Conservation (phyloP, 257 asterid species). For the Solanum gandarillasii region DNA sequence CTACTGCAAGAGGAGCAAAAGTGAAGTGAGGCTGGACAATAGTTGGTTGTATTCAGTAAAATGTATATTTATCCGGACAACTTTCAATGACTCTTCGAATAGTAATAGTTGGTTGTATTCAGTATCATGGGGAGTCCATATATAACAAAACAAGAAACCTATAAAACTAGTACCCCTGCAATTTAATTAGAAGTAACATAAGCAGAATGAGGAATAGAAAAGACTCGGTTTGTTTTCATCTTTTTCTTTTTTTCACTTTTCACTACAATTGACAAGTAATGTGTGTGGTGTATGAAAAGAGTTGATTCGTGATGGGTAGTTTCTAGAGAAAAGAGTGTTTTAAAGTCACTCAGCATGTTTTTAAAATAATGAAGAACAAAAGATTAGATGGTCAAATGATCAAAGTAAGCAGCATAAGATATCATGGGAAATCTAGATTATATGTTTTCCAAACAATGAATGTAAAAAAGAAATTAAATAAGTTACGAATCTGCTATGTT, state of each 20-base stretch:
- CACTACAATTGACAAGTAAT: neutral
- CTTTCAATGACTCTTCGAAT: neutral
- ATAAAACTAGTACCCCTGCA: neutral
- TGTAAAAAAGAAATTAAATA: neutral
- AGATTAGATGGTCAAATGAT: neutral
- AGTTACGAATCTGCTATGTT: neutral
- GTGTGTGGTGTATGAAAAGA: neutral
- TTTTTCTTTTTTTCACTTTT: neutral
- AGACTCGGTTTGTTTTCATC: neutral
- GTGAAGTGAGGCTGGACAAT: neutral
- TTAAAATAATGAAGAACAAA: neutral
- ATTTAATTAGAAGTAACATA: neutral
- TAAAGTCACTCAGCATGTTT: neutral
- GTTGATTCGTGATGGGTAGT: neutral
- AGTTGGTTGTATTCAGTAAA: neutral
- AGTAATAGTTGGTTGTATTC: neutral
- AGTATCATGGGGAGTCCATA: neutral
- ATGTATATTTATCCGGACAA: too few relatives aligned
- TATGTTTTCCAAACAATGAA: neutral
- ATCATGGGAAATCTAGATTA: neutral
- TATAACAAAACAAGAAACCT: neutral
- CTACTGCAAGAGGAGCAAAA: neutral
- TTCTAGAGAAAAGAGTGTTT: neutral
- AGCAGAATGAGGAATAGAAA: neutral
- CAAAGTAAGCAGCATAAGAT: neutral